Evolutionary conservation across 345 rosid species (phyloP), one percentile per base, ranked within the genome.

Genomic region (Lepidium sativum): DNA sequence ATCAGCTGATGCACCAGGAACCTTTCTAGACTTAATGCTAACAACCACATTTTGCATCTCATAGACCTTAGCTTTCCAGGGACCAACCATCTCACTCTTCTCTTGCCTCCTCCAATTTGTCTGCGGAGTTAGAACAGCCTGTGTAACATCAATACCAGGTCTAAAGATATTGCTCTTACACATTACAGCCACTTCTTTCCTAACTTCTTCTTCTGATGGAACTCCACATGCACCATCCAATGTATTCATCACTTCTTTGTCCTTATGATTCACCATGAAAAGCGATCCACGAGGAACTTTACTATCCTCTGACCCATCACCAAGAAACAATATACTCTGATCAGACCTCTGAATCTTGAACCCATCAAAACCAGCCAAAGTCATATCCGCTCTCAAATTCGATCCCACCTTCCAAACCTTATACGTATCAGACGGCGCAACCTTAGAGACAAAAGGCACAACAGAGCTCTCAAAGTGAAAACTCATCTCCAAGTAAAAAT

Each of bases 41-140:
- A 94, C 96, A 62, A 88, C 89, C 34, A 94, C 99, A 81, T 88
- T 94, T 69, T 90, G 89, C 99, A 94, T 90, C 52, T 94, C 99
- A 73, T 94, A 94, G 41, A 94, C 95, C 80, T 90, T 94, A 16
- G 88, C 94, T 76, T 79, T 90, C 99, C 99, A 94, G 39, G 78
- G 48, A 14, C 97, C 96, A 65, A 94, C 95, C 80, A 81, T 79
- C 75, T 94, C 99, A 33, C 80, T 82, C 82, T 83, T 94, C 83
- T 86, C 97, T 65, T 88, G 97, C 21, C 96, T 81, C 75, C 97
- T 85, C 99, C 99, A 94, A 14, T 94, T 94, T 76, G 77, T 38
- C 77, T 90, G 97, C 6, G 97, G 99, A 65, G 85, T 65, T 15
- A 94, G 81, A 64, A 88, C 90, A n/a, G 99, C 97, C 68, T 88